Evolutionary conservation across 192 early-diverging fungal genomes (phyloP).

Genomic region (Chytriomyces sp.): DNA sequence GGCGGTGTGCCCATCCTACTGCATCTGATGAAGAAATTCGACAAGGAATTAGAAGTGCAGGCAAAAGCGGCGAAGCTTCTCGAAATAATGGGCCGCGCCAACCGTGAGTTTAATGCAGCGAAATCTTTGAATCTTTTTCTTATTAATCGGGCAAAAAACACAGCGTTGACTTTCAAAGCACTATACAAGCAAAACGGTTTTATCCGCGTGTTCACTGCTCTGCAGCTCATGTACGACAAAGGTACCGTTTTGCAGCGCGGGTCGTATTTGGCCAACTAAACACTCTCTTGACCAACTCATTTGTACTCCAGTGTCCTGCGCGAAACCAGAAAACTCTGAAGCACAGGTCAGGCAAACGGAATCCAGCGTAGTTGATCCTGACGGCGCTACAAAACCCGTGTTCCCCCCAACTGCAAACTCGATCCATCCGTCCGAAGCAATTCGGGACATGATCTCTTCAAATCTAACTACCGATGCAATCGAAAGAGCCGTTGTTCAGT

Average conservation of each 20-base stretch:
- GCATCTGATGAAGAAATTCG: conserved; percentile 18
- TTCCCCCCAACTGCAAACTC: too few species aligned
- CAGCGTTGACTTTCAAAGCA: conserved; percentile 14
- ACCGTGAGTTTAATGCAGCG: neutral
- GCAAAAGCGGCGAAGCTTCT: conserved; percentile 4
- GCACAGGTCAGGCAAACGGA: too few species aligned
- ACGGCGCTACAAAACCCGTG: too few species aligned
- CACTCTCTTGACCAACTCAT: too few species aligned
- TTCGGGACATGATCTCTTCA: too few species aligned
- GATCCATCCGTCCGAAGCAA: too few species aligned
- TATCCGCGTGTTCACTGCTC: neutral
- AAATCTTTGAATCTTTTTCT: neutral
- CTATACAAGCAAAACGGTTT: conserved; percentile 20
- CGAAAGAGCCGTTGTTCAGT: too few species aligned
- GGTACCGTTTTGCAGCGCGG: neutral
- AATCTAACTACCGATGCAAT: too few species aligned
- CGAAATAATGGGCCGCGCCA: conserved; percentile 27
- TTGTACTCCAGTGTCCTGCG: too few species aligned
- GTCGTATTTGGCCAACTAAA: too few species aligned
- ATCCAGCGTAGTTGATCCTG: too few species aligned
- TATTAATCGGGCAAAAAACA: neutral
- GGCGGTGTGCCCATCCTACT: conserved; percentile 30
- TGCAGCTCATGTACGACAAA: conserved; percentile 9
- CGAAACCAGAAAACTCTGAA: too few species aligned
- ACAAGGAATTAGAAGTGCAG: conserved; percentile 12